Evolutionary conservation across 441 rosid genomes (phyloP), one percentile per base, ranked within the genome.

Genomic region (Croton laevigatus): DNA sequence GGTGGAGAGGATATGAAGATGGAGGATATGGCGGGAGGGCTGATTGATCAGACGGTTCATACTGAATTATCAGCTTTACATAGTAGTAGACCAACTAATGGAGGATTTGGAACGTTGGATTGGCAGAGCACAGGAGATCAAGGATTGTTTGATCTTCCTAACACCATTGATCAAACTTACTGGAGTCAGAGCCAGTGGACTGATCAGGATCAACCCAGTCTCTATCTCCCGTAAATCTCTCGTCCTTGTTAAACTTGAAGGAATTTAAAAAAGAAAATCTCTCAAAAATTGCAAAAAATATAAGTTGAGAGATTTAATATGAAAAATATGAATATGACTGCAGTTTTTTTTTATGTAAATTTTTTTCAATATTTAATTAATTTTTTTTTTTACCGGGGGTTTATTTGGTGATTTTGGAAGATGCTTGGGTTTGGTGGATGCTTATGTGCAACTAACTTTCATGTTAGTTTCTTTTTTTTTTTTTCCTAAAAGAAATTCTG

Each of bases 101-200:
- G 72, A 69, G 87, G 83, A 42, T 88, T 86, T 73, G 96, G 88
- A 36, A 67, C 84, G 78, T 73, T 90, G 86, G 98, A 93, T 82
- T 90, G 95, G 95, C 91, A 85, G 44, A 86, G 76, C 16, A 62
- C 49, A 8, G 93, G 80, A 44, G 91, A 84, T 81, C 94, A 86
- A 42, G 79, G 74, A 45, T 75, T 90, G 61, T 84, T 87, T 75
- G 93, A 89, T 86, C 85, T 90, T 65, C 82, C 91, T 0, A 75
- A 38, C 79, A n/a, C 79, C 67, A 85, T 79, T 70, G 98, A 90
- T 86, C 97, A 86, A 69, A 75, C 87, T 6, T 90, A 86, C 86
- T 93, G 97, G 98, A 82, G 84, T 78, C 95, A 85, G 61, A 83
- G 77, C 75, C 98, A 86, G 70, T 93, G 95, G 93, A 75, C 66